phyloP scores from a whole-genome alignment of 192 early-diverging fungal species.

The Linnemannia exigua region DNA sequence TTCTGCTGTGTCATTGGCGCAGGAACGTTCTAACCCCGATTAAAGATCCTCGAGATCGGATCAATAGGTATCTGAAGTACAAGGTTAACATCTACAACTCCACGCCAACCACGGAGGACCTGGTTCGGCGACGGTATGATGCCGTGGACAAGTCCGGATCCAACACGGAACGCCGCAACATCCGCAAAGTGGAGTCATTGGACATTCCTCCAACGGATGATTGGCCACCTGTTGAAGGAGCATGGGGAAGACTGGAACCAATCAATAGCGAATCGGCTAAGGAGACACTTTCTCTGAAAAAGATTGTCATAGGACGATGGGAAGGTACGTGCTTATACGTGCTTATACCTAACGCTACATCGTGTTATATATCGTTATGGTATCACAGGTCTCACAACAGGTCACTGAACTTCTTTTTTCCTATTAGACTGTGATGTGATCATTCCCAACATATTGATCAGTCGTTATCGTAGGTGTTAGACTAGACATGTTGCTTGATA shows the following conservation, averaged over 20 bases:
- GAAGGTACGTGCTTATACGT: background rate
- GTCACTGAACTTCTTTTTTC: background rate
- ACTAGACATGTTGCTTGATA: background rate
- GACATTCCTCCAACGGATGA: no score
- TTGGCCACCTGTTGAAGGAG: background rate
- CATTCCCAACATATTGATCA: background rate
- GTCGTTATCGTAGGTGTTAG: conserved; percentile 13
- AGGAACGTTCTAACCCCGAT: background rate
- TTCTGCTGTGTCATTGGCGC: background rate
- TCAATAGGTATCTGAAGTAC: conserved; percentile 8
- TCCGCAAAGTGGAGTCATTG: background rate
- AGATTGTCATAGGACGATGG: background rate
- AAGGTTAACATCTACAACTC: background rate
- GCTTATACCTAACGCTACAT: background rate
- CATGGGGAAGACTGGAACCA: background rate
- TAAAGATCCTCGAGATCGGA: background rate
- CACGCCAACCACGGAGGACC: background rate
- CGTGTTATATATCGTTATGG: background rate
- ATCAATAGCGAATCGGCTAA: background rate
- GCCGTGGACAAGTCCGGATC: background rate
- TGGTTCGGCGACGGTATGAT: background rate
- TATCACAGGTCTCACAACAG: background rate
- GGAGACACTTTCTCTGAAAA: background rate
- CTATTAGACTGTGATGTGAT: background rate
- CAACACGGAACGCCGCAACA: background rate